Percentiles rank a stretch among this genome's conserved stretches.
Conservation (phyloP, 2,329 filamentous ascomycete species). For the Setomelanomma holmii region DNA sequence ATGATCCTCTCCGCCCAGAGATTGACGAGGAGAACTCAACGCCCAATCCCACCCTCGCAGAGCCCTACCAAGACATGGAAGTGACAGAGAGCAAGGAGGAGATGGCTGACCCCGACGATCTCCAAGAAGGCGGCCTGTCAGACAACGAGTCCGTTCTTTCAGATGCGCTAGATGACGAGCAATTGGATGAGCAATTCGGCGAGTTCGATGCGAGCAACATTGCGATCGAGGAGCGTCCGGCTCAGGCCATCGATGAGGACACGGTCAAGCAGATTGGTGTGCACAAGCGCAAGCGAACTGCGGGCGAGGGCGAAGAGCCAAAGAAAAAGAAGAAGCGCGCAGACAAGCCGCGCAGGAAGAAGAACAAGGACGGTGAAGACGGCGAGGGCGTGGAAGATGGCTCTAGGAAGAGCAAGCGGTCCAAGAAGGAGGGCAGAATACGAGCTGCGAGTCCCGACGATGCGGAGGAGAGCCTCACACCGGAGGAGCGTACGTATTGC, state of each 20-base stretch:
- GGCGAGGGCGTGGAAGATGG: conserved; percentile 60
- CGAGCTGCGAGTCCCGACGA: conserved; percentile 59
- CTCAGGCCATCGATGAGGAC: conserved; percentile 66
- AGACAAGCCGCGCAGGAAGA: conserved; percentile 61
- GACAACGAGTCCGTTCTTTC: conserved; percentile 69
- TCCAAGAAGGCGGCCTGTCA: conserved; percentile 55
- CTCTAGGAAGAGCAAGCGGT: conserved; percentile 61
- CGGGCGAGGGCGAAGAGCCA: conserved; percentile 64
- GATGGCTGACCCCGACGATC: conserved; percentile 46
- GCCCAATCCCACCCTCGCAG: conserved; percentile 52
- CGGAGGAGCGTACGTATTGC: conserved; percentile 74
- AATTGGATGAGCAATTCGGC: conserved; percentile 62
- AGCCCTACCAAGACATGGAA: conserved; percentile 56
- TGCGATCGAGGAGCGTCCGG: conserved; percentile 66
- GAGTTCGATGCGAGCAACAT: conserved; percentile 69
- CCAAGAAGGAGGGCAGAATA: conserved; percentile 48
- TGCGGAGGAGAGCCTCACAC: conserved; percentile 79
- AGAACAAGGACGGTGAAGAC: conserved; percentile 56
- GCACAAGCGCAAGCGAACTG: conserved; percentile 70
- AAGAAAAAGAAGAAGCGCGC: conserved; percentile 73
- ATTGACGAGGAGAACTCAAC: conserved; percentile 58
- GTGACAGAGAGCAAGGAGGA: conserved; percentile 49
- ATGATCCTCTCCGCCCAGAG: conserved; percentile 55
- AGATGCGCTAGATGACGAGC: conserved; percentile 67
- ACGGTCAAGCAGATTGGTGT: conserved; percentile 67